Base-by-base conservation (phyloP, 495 filamentous ascomycete species). In the Sporormia fimetaria region DNA sequence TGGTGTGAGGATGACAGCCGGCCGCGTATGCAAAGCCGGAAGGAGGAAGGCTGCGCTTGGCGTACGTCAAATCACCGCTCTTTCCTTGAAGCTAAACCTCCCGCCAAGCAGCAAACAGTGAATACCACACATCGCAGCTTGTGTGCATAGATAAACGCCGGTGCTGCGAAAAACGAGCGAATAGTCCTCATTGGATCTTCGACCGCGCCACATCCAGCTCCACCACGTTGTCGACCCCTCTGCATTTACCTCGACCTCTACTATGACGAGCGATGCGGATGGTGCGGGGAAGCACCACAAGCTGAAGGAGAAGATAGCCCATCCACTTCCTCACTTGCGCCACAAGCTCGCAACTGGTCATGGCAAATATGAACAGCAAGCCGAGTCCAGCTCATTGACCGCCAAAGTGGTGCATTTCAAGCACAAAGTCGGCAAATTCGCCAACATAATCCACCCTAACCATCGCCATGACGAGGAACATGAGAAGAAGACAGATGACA, bases 401-500 rank as follows among this genome's bases (percentile, higher is more conserved):
- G n/a, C n/a, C 79, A 27, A 27, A 27, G 25, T 27, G 7, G 25
- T 28, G 80, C 60, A 94, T 68, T 56, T 94, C 22, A 83, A 78
- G 53, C 64, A 78, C 57, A 74, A 75, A 31, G 51, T 81, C 12
- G 79, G 79, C 43, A 83, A 83, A 45, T 71, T 81, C 48, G 65
- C 66, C 49, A 83, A 83, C 55, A 58, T 83, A 58, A 61, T 93
- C 65, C 95, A 95, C 59, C 73, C 74, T 6, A 81, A 94, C 31
- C 90, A 98, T 63, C 83, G 90, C 39, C 90, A 98, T 58, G 88
- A 95, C 57, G 88, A 98, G 58, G 78, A 74, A 32, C 86, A 95
- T 59, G 88, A 98, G 58, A 72, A 87, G 54, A 64, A 59, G 3
- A 87, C 84, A 18, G 88, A 98, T 56, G 68, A 68, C 33, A 90